Evolutionary conservation across 2,329 filamentous ascomycete genomes (phyloP).

Genomic region (Penicillium glabrum): DNA sequence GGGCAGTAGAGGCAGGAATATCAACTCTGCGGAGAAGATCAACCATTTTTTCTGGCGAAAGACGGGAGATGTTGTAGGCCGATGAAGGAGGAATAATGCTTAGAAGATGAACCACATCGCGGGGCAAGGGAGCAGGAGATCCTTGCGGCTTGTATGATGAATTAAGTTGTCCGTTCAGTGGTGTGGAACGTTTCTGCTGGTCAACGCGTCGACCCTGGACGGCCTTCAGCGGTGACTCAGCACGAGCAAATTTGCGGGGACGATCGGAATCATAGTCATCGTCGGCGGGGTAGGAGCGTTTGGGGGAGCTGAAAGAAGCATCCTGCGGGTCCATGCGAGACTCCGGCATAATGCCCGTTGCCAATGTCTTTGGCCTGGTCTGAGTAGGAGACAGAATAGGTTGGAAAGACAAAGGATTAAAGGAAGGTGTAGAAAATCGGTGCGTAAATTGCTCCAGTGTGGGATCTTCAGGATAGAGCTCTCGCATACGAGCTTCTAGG

Average conservation of each 20-base stretch:
- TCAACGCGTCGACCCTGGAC: constrained; percentile 82
- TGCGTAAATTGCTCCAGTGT: constrained; percentile 72
- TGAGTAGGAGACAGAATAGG: constrained; percentile 84
- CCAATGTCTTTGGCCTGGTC: constrained; percentile 62
- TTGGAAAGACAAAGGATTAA: constrained; percentile 78
- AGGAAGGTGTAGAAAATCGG: constrained; percentile 70
- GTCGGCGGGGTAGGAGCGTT: constrained; percentile 69
- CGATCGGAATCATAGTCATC: constrained; percentile 68
- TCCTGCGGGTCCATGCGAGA: constrained; percentile 33
- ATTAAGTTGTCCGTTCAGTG: constrained; percentile 28
- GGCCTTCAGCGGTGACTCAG: constrained; percentile 90
- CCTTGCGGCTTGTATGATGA: constrained; percentile 52
- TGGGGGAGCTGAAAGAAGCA: constrained; percentile 45
- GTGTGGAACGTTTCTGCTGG: constrained; percentile 60
- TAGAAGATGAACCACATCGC: constrained; percentile 62
- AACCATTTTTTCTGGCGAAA: constrained; percentile 71
- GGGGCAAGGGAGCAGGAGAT: constrained; percentile 68
- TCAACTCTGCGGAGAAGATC: constrained; percentile 68
- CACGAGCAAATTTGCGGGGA: constrained; percentile 82
- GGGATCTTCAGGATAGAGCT: constrained; percentile 88
- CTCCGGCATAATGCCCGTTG: constrained; percentile 36
- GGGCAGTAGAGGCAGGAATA: constrained; percentile 57
- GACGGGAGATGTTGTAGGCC: constrained; percentile 68
- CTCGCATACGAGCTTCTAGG: constrained; percentile 87
- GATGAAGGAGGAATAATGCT: constrained; percentile 73